Percentiles rank a stretch among this genome's conserved stretches.
Conservation (phyloP, 108 stramenopile species). For the Bacterosira constricta region DNA sequence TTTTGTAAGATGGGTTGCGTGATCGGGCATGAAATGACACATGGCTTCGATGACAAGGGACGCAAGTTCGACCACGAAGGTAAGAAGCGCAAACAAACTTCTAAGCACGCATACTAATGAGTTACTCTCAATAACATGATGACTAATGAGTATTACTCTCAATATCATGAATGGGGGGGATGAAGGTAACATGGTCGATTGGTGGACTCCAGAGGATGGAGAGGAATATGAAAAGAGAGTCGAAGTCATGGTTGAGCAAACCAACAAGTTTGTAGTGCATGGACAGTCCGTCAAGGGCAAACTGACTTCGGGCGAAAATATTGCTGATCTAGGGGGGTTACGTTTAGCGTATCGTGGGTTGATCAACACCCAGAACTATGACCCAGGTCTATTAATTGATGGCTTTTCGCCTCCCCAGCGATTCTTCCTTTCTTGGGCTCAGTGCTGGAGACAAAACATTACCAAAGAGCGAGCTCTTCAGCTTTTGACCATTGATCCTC, state of each 20-base stretch:
- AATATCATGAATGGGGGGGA: too few species aligned
- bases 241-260: conserved; percentile 81
- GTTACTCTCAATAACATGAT: too few species aligned
- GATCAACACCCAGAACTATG: conserved; percentile 42
- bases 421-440: conserved; percentile 80
- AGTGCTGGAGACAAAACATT: conserved; percentile 79
- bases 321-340: conserved; percentile 80
- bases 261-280: conserved; percentile 66
- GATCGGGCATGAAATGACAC: conserved; percentile 89
- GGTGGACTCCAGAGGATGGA: conserved; percentile 81
- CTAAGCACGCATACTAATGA: too few species aligned
- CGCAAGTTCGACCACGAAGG: conserved; percentile 69
- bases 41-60: conserved; percentile 90
- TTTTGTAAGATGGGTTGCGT: conserved; percentile 60
- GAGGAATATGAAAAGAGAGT: conserved; percentile 73
- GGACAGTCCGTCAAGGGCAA: conserved; percentile 66
- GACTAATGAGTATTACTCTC: too few species aligned
- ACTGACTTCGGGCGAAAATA: conserved; percentile 83
- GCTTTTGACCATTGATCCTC: conserved; percentile 82
- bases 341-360: conserved; percentile 55
- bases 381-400: conserved; percentile 48
- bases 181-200: conserved; percentile 82
- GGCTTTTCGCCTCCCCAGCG: conserved; percentile 74
- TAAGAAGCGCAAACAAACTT: too few species aligned
- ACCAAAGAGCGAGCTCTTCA: conserved; percentile 77